Evolutionary conservation across 2,329 filamentous ascomycete genomes (phyloP).

Genomic region (Apiospora saccharicola): DNA sequence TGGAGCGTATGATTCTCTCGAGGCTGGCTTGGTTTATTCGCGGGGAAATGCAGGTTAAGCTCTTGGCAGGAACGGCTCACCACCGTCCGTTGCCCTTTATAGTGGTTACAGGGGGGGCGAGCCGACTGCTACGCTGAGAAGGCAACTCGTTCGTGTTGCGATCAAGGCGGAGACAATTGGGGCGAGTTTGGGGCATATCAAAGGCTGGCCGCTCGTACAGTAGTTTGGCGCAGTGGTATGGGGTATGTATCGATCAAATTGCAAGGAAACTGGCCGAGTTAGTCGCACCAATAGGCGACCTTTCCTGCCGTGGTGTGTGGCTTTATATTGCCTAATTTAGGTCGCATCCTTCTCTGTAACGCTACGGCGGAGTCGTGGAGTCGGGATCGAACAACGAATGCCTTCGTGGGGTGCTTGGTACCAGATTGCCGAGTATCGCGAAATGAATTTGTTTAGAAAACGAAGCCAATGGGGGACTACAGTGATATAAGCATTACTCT

Average conservation of each 20-base stretch:
- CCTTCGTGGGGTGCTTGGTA: not conserved
- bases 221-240: not conserved
- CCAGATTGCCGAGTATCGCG: slow-evolving; percentile 2
- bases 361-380: not conserved
- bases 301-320: not conserved
- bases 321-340: not conserved
- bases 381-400: not conserved
- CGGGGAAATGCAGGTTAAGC: slow-evolving; percentile 1
- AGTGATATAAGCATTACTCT: not conserved
- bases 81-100: slow-evolving; percentile 7
- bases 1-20: not conserved
- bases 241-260: not conserved
- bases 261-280: not conserved
- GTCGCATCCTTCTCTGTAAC: not conserved
- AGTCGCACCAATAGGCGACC: not conserved
- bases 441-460: not conserved
- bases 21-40: not conserved
- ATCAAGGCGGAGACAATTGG: not conserved
- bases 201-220: not conserved
- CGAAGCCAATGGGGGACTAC: not conserved
- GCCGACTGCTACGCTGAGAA: slow-evolving; percentile 9
- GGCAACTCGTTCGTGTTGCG: not conserved
- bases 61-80: slow-evolving; percentile 9
- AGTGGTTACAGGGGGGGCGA: slow-evolving; percentile 3
- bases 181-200: not conserved